phyloP scores from a whole-genome alignment of 371 early-diverging fungal genomes.

The Circinella umbellata region DNA sequence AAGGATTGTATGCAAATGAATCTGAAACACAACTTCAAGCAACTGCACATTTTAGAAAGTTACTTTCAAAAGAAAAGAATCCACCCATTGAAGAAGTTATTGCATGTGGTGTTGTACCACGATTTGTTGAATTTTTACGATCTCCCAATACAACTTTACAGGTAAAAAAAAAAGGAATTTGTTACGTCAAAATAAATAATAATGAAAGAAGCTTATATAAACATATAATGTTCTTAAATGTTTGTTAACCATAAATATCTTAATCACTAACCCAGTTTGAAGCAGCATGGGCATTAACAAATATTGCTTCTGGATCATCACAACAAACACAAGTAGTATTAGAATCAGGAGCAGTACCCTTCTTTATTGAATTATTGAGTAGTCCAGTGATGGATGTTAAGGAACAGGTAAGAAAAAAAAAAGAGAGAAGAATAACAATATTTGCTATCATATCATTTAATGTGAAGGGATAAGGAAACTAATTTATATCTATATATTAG shows the following conservation, averaged over 20 bases:
- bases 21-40: slow-evolving; percentile 85
- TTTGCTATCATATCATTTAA: not conserved
- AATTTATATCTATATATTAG: slow-evolving; percentile 30
- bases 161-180: slow-evolving; percentile 51
- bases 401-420: slow-evolving; percentile 82
- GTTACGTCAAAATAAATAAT: not conserved
- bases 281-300: slow-evolving; percentile 99
- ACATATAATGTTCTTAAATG: not conserved
- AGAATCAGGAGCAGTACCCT: slow-evolving; percentile 91
- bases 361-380: slow-evolving; percentile 90
- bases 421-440: not conserved
- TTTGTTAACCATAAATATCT: too few species aligned
- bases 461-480: too few species aligned
- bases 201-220: not conserved
- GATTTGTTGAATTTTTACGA: slow-evolving; percentile 94
- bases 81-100: slow-evolving; percentile 99
- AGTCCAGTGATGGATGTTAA: slow-evolving; percentile 90
- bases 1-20: slow-evolving; percentile 35
- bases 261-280: slow-evolving; percentile 5
- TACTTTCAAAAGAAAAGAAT: slow-evolving; percentile 96
- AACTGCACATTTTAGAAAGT: slow-evolving; percentile 93
- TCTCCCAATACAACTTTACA: slow-evolving; percentile 84
- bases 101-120: slow-evolving; percentile 91
- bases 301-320: slow-evolving; percentile 99
- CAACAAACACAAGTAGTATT: slow-evolving; percentile 97